Base-by-base conservation (phyloP, 352 stramenopile species). In the Aphanomyces cochlioides region DNA sequence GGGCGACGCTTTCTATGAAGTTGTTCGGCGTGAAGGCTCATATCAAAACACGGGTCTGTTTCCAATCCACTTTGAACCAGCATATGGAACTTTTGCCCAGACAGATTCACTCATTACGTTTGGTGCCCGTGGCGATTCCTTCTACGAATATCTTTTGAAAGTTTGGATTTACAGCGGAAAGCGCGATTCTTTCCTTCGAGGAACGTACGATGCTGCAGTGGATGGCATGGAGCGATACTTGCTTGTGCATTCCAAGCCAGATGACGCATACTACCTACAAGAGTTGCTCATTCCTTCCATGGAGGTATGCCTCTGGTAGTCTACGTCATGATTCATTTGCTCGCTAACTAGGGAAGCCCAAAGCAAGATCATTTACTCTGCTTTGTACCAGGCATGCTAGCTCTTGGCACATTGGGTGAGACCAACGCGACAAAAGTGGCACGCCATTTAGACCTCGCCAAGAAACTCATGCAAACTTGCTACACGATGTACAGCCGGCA, bases 61-160 rank as follows among this genome's bases (percentile, higher is more conserved):
- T 75, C 90, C 92, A 1, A 84, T 95, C 41, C 78, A 95, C 66
- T 89, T 95, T 48, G 73, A 92, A 47, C 61, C 82, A 36, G 63
- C 19, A 1, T 15, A 34, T 68, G 69, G 79, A 39, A 73, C 74
- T 37, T 88, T 84, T 67, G 60, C 70, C 37, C 67, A 66, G 53
- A 61, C 45, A 19, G 77, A 56, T 45, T 73, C 57, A 54, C 72
- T 60, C n/a, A 81, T 98, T 64, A 97, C 90, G 10, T 90, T 99
- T 73, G 97, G 96, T 43, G 96, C 96, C 8, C 88, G 97, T 50
- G 93, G 90, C 10, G 97, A 99, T 75, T 98, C 89, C 12, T 97
- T 98, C 74, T 99, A 99, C 76, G 96, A 99, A 79, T 99, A 99
- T 78, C 78, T 99, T 60, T 76, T 99, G 43, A 99, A 99, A 79